Evolutionary conservation across 202 grass and related monocot species (phyloP), one percentile per base, ranked within the genome.

Genomic region (Zoysia matrella): DNA sequence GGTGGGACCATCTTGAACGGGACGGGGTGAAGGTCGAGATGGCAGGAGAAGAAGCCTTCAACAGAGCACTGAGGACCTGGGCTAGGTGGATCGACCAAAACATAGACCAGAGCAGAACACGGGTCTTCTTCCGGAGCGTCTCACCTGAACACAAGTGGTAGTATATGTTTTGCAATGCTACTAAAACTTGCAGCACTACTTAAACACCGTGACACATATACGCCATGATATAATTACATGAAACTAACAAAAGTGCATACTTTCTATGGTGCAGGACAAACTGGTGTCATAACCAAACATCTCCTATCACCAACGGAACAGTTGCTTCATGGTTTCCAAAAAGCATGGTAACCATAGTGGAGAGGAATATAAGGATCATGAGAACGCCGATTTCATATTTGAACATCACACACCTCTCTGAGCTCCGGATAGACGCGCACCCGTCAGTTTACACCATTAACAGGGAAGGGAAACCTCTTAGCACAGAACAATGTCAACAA

Each of bases 241-340:
- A 40, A 41, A 5, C 30, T 30, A 70, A 66, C 67, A 13, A 52
- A 22, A 79, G 1, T 46, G 9, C 48, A 47, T 30, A n/a, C 64
- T 8, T 47, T 4, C 7, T 52, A 46, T 41, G 5, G 4, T 66
- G 65, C 90, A 94, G 92, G 62, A 18, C 43, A 53, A 84, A 79
- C n/a, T 89, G 88, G 92, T 91, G 92, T 83, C 86, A 89, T 64
- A 91, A 91, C 64, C 72, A 86, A 42, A 84, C 77, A 0, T 11
- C 15, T 1, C 86, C 89, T 2, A 53, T 94, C 67, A 60, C 71
- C n/a, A 82, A 67, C 4, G 84, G 70, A 13, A 70, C 60, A 0
- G 60, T 80, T 0, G 13, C 65, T 9, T 82, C 86, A 42, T 74
- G 15, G 87, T 94, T 89, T 51, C 86, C 86, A 1, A 81, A 36